Percentiles rank a stretch among this genome's conserved stretches.
Conservation (phyloP, 2,329 filamentous ascomycete genomes). For the Zasmidium cellare region DNA sequence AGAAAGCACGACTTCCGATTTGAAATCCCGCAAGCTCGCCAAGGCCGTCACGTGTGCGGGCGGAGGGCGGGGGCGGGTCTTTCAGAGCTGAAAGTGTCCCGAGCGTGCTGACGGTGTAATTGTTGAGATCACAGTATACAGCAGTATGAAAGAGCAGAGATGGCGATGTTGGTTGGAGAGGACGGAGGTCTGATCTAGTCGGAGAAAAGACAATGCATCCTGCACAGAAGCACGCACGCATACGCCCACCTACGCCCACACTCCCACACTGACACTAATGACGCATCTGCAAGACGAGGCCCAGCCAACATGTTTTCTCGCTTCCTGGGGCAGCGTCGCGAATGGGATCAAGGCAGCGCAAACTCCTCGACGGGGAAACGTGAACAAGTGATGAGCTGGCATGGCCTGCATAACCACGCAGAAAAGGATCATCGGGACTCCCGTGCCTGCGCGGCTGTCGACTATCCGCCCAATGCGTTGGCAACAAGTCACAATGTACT, state of each 20-base stretch:
- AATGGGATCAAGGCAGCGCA: neutral
- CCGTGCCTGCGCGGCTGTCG: neutral
- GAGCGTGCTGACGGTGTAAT: too few relatives aligned
- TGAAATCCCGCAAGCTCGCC: neutral
- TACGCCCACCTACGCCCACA: neutral
- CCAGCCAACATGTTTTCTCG: neutral
- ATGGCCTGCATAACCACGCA: conserved; percentile 11
- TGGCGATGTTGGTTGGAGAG: neutral
- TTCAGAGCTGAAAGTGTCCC: too few relatives aligned
- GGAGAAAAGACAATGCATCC: neutral
- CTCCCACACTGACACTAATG: neutral
- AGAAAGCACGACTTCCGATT: neutral
- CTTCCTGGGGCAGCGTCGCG: neutral
- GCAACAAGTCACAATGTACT: conserved; percentile 2
- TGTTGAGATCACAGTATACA: too few relatives aligned
- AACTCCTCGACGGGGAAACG: neutral
- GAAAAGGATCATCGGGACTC: neutral
- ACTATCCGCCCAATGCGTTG: neutral
- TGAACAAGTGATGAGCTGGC: conserved; percentile 20
- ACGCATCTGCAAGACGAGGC: neutral
- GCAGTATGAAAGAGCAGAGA: too few relatives aligned
- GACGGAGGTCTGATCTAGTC: neutral
- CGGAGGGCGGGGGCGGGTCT: too few relatives aligned
- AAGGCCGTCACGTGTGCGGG: neutral
- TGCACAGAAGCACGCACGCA: conserved; percentile 2